Evolutionary conservation across 139 green algal species (phyloP).

Genomic region (Tetratostichococcus sp.): DNA sequence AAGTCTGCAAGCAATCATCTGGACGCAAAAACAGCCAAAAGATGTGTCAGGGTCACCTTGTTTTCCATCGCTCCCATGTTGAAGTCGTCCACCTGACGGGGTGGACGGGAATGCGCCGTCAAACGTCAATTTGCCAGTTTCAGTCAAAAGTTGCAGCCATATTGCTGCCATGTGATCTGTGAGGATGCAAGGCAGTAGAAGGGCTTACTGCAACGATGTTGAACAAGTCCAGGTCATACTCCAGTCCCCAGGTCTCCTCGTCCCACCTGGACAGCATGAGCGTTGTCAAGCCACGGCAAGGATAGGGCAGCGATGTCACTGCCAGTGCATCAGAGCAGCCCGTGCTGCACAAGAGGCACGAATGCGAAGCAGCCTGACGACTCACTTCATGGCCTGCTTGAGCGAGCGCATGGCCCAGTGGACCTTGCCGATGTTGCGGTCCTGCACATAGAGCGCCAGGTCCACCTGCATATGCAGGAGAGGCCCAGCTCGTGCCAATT

Average conservation of each 20-base stretch:
- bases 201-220: conserved; percentile 81
- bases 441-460: conserved; percentile 84
- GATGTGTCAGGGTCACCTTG: too few relatives aligned
- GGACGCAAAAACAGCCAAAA: too few relatives aligned
- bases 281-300: too few relatives aligned
- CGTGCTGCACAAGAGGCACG: too few relatives aligned
- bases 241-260: conserved; percentile 77
- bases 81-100: conserved; percentile 83
- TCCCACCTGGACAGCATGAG: conserved; percentile 46
- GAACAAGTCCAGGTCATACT: conserved; percentile 96
- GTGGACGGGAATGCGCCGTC: too few relatives aligned
- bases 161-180: too few relatives aligned
- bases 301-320: too few relatives aligned
- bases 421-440: conserved; percentile 64
- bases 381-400: conserved; percentile 86
- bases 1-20: too few relatives aligned
- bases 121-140: too few relatives aligned
- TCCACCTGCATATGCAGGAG: conserved; percentile 43
- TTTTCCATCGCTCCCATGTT: conserved; percentile 99
- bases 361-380: conserved; percentile 20
- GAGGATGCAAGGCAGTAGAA: too few relatives aligned
- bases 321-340: too few relatives aligned
- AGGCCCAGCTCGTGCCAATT: background rate
- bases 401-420: conserved; percentile 88
- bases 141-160: too few relatives aligned